A percentile compares a stretch with the other conserved stretches of the same genome.
These are phyloP conservation scores for Anethum foeniculum DNA, from an alignment of 140 eudicot genomes.

Conservation along the genomic window DNA sequence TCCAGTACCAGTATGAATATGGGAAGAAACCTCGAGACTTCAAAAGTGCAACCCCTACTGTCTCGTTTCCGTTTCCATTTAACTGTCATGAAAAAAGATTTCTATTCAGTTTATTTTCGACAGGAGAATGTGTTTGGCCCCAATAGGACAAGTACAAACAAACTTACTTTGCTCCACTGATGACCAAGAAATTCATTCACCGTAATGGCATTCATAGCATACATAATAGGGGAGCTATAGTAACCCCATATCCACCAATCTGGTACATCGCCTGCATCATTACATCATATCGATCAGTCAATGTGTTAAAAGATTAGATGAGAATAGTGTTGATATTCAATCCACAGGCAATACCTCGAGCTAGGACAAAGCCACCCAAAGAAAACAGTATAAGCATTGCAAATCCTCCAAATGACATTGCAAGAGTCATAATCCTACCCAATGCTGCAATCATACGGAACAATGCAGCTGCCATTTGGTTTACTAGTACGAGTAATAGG, in stretches of 20 bases:
- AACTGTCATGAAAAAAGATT: constrained; percentile 14
- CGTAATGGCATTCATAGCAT: constrained; percentile 55
- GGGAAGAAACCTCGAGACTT: constrained; percentile 54
- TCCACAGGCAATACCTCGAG: constrained; percentile 40
- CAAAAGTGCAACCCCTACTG: constrained; percentile 38
- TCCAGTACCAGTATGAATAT: constrained; percentile 63
- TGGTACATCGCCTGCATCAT: constrained; percentile 43
- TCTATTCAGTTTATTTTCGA: constrained; percentile 5
- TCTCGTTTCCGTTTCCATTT: neutral
- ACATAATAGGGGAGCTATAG: constrained; percentile 79
- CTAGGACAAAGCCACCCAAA: constrained; percentile 59
- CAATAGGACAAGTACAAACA: neutral
- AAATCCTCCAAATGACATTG: constrained; percentile 67
- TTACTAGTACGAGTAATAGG: constrained; percentile 35
- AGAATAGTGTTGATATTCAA: neutral
- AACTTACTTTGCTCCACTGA: constrained; percentile 61
- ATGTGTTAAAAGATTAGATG: constrained; percentile 7
- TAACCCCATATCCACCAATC: constrained; percentile 92
- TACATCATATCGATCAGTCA: neutral
- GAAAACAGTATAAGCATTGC: constrained; percentile 42
- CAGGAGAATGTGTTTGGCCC: neutral
- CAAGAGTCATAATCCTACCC: constrained; percentile 60
- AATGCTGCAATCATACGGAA: constrained; percentile 54
- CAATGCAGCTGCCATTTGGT: constrained; percentile 60
- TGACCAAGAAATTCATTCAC: constrained; percentile 67